Evolutionary conservation across 208 protist genomes (phyloP).

Genomic region (Trypanosoma mega): DNA sequence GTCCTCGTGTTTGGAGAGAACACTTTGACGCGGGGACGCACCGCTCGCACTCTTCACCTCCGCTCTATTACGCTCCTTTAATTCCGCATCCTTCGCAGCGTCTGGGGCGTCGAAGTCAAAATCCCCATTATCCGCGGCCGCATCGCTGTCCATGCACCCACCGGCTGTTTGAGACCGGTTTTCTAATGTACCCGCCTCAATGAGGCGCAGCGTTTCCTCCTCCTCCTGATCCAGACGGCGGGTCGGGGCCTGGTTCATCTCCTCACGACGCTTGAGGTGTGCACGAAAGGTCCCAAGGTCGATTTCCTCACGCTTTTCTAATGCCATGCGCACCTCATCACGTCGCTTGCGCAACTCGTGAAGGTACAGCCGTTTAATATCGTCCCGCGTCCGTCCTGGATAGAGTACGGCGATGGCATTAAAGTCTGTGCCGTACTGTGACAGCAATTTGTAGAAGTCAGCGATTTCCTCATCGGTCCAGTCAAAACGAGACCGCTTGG

Average conservation of each 20-base stretch:
- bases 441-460: conserved; percentile 80
- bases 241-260: conserved; percentile 26
- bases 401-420: conserved; percentile 80
- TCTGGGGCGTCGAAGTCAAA: conserved; percentile 24
- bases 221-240: conserved; percentile 60
- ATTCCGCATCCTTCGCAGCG: too few relatives aligned
- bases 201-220: conserved; percentile 48
- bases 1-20: too few relatives aligned
- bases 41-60: too few relatives aligned
- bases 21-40: too few relatives aligned
- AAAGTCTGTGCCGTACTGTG: conserved; percentile 91
- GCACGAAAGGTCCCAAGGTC: conserved; percentile 66
- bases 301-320: conserved; percentile 50
- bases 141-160: not conserved
- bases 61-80: too few relatives aligned
- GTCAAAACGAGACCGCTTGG: conserved; percentile 33
- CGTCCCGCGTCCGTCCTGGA: conserved; percentile 46
- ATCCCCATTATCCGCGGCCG: not conserved
- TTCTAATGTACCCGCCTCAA: conserved; percentile 29
- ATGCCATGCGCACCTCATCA: conserved; percentile 50
- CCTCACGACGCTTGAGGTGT: conserved; percentile 40
- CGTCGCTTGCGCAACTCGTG: conserved; percentile 64
- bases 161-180: not conserved
- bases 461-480: conserved; percentile 78
- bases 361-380: conserved; percentile 85